Conservation (phyloP, 140 eudicot genomes). For the Anethum foeniculum region DNA sequence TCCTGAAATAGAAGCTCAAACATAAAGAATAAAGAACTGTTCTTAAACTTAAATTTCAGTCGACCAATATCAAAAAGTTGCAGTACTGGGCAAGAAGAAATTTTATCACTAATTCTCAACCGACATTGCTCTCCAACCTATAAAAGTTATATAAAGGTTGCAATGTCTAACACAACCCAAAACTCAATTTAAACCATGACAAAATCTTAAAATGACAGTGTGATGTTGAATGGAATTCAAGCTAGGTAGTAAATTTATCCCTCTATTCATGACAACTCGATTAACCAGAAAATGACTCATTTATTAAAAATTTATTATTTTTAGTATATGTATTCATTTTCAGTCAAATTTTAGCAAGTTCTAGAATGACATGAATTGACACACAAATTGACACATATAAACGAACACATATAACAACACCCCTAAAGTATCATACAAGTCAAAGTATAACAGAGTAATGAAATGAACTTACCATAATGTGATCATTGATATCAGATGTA, state of each 20-base stretch:
- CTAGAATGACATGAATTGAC: neutral
- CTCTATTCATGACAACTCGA: neutral
- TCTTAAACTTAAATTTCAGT: neutral
- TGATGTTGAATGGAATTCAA: neutral
- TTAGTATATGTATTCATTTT: neutral
- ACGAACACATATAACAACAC: neutral
- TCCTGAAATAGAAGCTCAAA: conserved; percentile 28
- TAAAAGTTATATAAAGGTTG: neutral
- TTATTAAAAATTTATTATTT: neutral
- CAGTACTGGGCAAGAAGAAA: neutral
- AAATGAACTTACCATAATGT: conserved; percentile 39
- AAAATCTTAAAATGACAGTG: neutral
- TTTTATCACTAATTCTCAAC: neutral
- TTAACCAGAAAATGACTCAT: neutral
- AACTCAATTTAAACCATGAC: neutral
- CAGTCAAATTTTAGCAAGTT: neutral
- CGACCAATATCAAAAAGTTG: neutral
- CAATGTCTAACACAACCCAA: neutral
- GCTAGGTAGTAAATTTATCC: neutral
- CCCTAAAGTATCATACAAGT: neutral
- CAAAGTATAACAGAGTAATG: neutral
- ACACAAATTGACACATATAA: neutral
- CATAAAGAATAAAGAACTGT: neutral
- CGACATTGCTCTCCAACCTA: neutral
- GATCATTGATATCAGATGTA: conserved; percentile 52